Conservation (phyloP, 768 basidiomycete genomes). For the Fibroporia radiculosa region DNA sequence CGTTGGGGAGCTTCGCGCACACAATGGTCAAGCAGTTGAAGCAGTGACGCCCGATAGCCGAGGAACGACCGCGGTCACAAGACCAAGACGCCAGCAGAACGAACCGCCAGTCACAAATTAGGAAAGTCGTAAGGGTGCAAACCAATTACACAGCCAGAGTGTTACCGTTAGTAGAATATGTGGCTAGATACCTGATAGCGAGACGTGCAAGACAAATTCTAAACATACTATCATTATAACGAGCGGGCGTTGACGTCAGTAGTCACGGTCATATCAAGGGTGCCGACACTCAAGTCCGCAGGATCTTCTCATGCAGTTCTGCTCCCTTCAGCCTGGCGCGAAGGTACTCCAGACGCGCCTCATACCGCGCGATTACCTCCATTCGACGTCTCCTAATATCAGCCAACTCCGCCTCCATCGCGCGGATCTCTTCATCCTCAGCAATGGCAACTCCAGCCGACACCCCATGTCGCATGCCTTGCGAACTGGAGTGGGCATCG, state of each 20-base stretch:
- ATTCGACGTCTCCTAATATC: constrained; percentile 64
- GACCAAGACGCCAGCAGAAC: background rate
- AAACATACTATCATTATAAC: constrained; percentile 2
- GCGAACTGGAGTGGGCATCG: constrained; percentile 5
- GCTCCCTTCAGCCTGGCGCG: constrained; percentile 79
- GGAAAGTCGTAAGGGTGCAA: background rate
- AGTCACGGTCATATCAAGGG: background rate
- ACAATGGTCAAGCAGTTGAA: background rate
- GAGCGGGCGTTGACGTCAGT: background rate
- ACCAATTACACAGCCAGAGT: background rate
- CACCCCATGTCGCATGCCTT: constrained; percentile 5
- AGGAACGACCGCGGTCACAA: background rate
- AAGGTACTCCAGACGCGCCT: constrained; percentile 70
- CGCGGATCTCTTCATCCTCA: constrained; percentile 29
- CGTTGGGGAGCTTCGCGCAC: background rate
- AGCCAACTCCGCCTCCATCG: constrained; percentile 50
- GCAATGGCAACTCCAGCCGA: constrained; percentile 5
- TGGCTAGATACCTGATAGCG: constrained; percentile 2
- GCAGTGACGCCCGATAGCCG: background rate
- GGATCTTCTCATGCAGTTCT: constrained; percentile 73
- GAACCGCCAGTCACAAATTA: background rate
- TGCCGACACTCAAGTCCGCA: constrained; percentile 36
- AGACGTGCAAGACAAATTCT: background rate
- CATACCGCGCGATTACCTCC: constrained; percentile 67
- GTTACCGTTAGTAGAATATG: background rate